phyloP scores from a whole-genome alignment of 176 grass and related monocot genomes.

The Rhipidocladum racemiflorum region DNA sequence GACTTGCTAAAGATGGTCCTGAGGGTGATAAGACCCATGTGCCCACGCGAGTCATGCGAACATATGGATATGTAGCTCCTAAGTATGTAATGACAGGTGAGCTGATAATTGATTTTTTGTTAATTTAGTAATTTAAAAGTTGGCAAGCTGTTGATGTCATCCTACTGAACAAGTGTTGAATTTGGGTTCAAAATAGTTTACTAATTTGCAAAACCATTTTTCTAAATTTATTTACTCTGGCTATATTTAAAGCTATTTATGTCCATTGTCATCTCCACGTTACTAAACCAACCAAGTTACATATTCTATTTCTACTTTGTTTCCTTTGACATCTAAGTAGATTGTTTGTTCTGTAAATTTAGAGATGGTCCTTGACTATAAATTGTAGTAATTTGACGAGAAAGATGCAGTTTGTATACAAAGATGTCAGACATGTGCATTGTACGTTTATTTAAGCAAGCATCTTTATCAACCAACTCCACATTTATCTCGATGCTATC shows the following conservation, averaged over 20 bases:
- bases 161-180: no score
- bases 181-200: no score
- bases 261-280: not conserved
- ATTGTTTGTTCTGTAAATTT: conserved; percentile 10
- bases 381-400: not conserved
- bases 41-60: no score
- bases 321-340: not conserved
- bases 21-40: conserved; percentile 75
- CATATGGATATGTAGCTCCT: no score
- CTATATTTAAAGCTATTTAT: not conserved
- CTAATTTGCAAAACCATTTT: no score
- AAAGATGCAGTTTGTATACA: conserved; percentile 23
- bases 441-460: not conserved
- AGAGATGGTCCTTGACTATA: conserved; percentile 5
- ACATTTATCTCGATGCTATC: conserved; percentile 23
- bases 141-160: not conserved
- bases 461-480: not conserved
- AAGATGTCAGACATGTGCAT: not conserved
- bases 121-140: not conserved
- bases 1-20: conserved; percentile 70
- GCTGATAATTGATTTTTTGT: no score
- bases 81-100: no score
- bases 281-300: not conserved
- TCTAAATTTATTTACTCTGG: not conserved
- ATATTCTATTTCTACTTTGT: not conserved